Percentiles rank a stretch among this genome's conserved stretches.
phyloP scores from a whole-genome alignment of 2,329 filamentous ascomycete species.

The Talaromyces sp. region DNA sequence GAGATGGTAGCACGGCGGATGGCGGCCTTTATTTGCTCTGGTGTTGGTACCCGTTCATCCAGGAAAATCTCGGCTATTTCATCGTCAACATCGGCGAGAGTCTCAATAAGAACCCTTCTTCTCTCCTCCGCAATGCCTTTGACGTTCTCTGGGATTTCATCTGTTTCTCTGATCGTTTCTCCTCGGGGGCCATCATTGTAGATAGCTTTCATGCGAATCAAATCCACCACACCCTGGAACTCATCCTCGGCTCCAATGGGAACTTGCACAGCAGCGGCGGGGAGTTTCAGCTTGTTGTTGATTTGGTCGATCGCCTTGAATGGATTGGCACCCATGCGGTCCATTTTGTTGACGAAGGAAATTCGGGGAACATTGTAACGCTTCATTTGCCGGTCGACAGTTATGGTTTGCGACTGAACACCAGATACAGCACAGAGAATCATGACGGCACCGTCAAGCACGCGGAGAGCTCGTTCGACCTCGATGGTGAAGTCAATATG shows the following conservation, averaged over 20 bases:
- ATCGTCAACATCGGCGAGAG: slow-evolving; percentile 93
- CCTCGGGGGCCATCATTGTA: slow-evolving; percentile 86
- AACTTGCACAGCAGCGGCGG: slow-evolving; percentile 88
- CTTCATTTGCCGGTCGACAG: slow-evolving; percentile 97
- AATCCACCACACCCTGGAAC: slow-evolving; percentile 86
- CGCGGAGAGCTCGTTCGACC: slow-evolving; percentile 89
- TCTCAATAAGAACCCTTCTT: slow-evolving; percentile 82
- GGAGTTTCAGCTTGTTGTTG: slow-evolving; percentile 89
- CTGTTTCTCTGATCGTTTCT: slow-evolving; percentile 68
- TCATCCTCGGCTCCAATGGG: slow-evolving; percentile 90
- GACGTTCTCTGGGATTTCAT: slow-evolving; percentile 78
- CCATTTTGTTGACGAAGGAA: slow-evolving; percentile 99
- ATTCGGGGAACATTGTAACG: slow-evolving; percentile 94
- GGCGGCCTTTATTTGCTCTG: slow-evolving; percentile 81
- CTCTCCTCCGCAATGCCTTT: slow-evolving; percentile 74
- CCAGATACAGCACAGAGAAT: slow-evolving; percentile 96
- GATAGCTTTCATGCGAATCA: slow-evolving; percentile 86
- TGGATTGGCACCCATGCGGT: slow-evolving; percentile 95
- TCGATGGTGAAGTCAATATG: slow-evolving; percentile 99
- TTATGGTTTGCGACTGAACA: slow-evolving; percentile 97
- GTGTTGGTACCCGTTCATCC: slow-evolving; percentile 75
- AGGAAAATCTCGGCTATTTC: slow-evolving; percentile 95
- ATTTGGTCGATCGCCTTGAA: slow-evolving; percentile 98
- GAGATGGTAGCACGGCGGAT: slow-evolving; percentile 86
- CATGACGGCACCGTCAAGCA: slow-evolving; percentile 96